phyloP scores from a whole-genome alignment of 768 basidiomycete genomes.

The Mycena chlorophos region DNA sequence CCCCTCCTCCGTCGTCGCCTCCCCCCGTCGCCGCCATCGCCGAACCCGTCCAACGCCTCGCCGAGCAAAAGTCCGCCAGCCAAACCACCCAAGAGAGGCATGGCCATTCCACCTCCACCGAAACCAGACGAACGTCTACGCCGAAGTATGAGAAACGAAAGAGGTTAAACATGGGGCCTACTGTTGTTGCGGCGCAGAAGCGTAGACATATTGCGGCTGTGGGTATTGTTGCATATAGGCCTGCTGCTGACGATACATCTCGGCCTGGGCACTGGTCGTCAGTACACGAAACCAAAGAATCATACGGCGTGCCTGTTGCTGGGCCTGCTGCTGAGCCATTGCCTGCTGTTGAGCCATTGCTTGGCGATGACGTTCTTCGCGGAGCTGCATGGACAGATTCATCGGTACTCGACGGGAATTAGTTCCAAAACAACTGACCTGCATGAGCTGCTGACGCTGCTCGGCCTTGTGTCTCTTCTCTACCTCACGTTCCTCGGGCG shows the following conservation, averaged over 20 bases:
- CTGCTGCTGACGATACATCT: neutral
- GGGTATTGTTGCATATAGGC: slow-evolving; percentile 17
- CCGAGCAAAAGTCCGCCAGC: slow-evolving; percentile 54
- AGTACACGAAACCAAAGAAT: no score
- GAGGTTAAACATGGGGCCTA: slow-evolving; percentile 22
- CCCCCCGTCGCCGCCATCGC: slow-evolving; percentile 27
- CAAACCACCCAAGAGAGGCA: slow-evolving; percentile 46
- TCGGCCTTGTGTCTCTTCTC: slow-evolving; percentile 28
- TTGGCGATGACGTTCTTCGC: slow-evolving; percentile 36
- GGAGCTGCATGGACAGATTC: no score
- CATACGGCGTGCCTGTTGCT: slow-evolving; percentile 20
- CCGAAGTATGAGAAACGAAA: slow-evolving; percentile 17
- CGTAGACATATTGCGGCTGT: slow-evolving; percentile 22
- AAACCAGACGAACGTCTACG: slow-evolving; percentile 26
- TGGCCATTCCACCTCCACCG: slow-evolving; percentile 36
- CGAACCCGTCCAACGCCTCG: slow-evolving; percentile 40
- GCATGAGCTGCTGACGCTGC: slow-evolving; percentile 27
- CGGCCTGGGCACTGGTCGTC: slow-evolving; percentile 6
- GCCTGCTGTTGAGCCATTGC: slow-evolving; percentile 14
- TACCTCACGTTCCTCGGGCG: slow-evolving; percentile 57
- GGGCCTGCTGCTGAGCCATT: slow-evolving; percentile 21
- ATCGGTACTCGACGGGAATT: no score
- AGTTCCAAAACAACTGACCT: no score
- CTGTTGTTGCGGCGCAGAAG: slow-evolving; percentile 21
- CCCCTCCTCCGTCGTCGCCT: slow-evolving; percentile 22